These are phyloP conservation scores for Striga asiatica DNA, from an alignment of 257 asterid genomes.

Conservation along the genomic window DNA sequence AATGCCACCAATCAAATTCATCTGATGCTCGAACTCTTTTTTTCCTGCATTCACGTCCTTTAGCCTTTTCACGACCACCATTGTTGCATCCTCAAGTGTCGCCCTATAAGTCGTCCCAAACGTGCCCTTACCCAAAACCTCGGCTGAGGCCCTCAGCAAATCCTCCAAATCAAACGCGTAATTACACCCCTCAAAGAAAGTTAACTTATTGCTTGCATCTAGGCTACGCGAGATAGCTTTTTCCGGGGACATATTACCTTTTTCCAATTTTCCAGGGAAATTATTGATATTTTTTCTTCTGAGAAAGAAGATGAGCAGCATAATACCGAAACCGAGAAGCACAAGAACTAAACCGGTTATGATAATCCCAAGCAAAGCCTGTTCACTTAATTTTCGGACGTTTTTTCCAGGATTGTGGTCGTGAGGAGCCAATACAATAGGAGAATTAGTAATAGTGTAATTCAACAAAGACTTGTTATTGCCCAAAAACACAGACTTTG, in stretches of 20 bases:
- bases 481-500: conserved; percentile 57
- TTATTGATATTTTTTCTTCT: conserved; percentile 31
- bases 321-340: conserved; percentile 50
- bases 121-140: conserved; percentile 85
- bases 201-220: conserved; percentile 61
- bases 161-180: conserved; percentile 88
- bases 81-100: conserved; percentile 66
- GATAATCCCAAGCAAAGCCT: conserved; percentile 61
- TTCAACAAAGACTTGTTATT: conserved; percentile 41
- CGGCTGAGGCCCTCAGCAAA: conserved; percentile 92
- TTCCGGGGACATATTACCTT: conserved; percentile 70
- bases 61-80: conserved; percentile 86
- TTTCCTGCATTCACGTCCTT: conserved; percentile 85
- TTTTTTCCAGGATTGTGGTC: conserved; percentile 10
- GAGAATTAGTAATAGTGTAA: conserved; percentile 23
- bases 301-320: conserved; percentile 51
- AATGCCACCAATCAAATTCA: conserved; percentile 66
- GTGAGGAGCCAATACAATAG: conserved; percentile 41
- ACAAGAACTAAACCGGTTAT: conserved; percentile 62
- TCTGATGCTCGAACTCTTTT: conserved; percentile 80
- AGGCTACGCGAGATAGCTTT: conserved; percentile 58
- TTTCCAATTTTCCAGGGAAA: conserved; percentile 60
- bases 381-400: conserved; percentile 45
- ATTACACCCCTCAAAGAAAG: conserved; percentile 85
- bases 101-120: conserved; percentile 86